phyloP scores from a whole-genome alignment of 2,329 filamentous ascomycete species.

The Colletotrichum sidae region DNA sequence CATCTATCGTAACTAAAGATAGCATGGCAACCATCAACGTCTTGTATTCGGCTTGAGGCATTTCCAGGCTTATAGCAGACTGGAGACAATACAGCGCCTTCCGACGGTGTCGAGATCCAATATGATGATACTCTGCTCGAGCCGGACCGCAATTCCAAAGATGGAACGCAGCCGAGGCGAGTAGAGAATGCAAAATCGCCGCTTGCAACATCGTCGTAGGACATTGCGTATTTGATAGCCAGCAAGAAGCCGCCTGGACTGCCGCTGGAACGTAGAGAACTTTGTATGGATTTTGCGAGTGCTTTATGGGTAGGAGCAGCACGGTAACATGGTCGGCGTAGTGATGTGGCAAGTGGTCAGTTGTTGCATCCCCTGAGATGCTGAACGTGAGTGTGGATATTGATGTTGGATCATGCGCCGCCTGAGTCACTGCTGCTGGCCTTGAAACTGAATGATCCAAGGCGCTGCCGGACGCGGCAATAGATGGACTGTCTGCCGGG shows the following conservation, averaged over 20 bases:
- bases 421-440: not conserved
- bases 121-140: not conserved
- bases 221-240: not conserved
- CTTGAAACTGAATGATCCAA: not conserved
- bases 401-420: not conserved
- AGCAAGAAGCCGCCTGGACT: not conserved
- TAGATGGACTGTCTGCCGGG: no score
- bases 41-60: constrained; percentile 10
- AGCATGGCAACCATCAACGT: constrained; percentile 21
- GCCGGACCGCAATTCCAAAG: constrained; percentile 7
- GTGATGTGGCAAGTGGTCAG: constrained; percentile 14
- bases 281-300: constrained; percentile 16
- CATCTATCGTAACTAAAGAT: constrained; percentile 10
- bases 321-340: constrained; percentile 16
- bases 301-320: constrained; percentile 18
- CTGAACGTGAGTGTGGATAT: not conserved
- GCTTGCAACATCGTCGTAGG: not conserved
- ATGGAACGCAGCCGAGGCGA: constrained; percentile 17
- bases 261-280: constrained; percentile 16
- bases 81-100: constrained; percentile 4
- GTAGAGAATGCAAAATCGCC: constrained; percentile 8
- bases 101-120: constrained; percentile 12
- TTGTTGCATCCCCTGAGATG: constrained; percentile 8
- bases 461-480: no score
- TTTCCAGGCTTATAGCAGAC: not conserved